phyloP scores from a whole-genome alignment of 1,284 basidiomycete genomes.

The Heterobasidion parviporum region DNA sequence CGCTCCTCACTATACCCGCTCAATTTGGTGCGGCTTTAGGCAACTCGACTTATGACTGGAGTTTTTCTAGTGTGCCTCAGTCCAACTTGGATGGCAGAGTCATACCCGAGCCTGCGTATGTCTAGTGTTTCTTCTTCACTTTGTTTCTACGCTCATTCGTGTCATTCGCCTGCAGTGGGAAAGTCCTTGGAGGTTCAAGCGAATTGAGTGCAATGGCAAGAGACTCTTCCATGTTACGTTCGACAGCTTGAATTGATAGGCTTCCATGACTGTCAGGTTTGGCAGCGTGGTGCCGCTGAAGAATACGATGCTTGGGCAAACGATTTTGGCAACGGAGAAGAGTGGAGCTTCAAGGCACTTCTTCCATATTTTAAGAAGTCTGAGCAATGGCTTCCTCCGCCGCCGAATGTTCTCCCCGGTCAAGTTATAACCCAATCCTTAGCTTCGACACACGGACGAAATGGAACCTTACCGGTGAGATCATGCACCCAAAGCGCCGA shows the following conservation, averaged over 20 bases:
- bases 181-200: constrained; percentile 16
- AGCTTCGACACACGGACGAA: background rate
- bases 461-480: background rate
- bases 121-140: background rate
- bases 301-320: constrained; percentile 14
- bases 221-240: background rate
- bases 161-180: constrained; percentile 6
- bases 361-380: constrained; percentile 13
- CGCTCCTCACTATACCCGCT: constrained; percentile 11
- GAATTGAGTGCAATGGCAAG: constrained; percentile 7
- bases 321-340: constrained; percentile 7
- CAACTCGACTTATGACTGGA: constrained; percentile 12
- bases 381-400: constrained; percentile 3
- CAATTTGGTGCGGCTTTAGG: constrained; percentile 7
- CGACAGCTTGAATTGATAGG: background rate
- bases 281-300: constrained; percentile 10
- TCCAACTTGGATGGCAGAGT: constrained; percentile 3
- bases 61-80: constrained; percentile 10
- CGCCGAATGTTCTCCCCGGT: background rate
- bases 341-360: constrained; percentile 11
- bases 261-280: constrained; percentile 5
- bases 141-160: background rate
- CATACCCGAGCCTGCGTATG: background rate
- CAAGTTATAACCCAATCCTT: background rate
- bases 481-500: background rate